Base-by-base conservation (phyloP, 2,329 filamentous ascomycete species). In the Aspergillus tamarii region DNA sequence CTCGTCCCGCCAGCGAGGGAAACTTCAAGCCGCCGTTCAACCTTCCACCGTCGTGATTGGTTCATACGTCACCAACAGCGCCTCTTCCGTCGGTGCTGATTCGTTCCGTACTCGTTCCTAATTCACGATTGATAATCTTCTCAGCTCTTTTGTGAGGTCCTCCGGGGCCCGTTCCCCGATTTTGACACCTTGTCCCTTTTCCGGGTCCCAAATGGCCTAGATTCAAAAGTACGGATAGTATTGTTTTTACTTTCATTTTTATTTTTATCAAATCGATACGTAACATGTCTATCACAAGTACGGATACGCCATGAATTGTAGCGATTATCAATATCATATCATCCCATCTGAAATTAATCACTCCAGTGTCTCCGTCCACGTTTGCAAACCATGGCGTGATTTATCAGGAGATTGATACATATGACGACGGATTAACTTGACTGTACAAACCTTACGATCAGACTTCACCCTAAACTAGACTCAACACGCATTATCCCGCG, bases 21-120 rank as follows among this genome's bases (percentile, higher is more conserved):
- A 50, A 30, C 26, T 36, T 36, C 34, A 36, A 14, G 34, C 48
- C 54, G 55, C 60, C 55, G 59, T 63, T 64, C 62, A 62, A 68
- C 66, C 66, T 68, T 64, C 64, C 41, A 60, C 21, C 9, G 23
- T 8, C 45, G 26, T 69, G 58, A 67, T 68, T 68, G 62, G 64
- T 9, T 30, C 30, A 39, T 7, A n/a, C 16, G 36, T 26, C 26
- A 39, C 45, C 62, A 66, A 56, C 54, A 61, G 50, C 58, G 46
- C 58, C 58, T 54, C 46, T 57, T 45, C 56, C 23, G 46, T 32
- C 28, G 10, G 45, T 26, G 21, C 52, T 53, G 59, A 59, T 59
- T 59, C 30, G 43, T 21, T 34, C 39, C 21, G 36, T 60, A n/a
- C n/a, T 30, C 30, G 41, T 60, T 48, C 45, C 45, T 36, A 45